Conservation (phyloP, 2,329 filamentous ascomycete species). For the Colletotrichum melonis region DNA sequence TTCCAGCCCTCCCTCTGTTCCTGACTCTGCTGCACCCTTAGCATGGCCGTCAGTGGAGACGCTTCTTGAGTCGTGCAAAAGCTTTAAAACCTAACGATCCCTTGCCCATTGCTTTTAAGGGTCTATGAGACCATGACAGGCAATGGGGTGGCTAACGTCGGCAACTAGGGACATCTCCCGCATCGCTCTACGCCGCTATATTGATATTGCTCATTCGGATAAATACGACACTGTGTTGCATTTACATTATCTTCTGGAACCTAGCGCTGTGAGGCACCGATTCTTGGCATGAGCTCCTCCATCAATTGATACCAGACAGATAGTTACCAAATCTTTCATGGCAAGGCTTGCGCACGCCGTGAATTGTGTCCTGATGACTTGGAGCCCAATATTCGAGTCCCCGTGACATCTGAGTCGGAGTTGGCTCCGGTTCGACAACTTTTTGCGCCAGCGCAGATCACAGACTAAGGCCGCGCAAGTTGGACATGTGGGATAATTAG, state of each 20-base stretch:
- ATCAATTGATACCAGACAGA: neutral
- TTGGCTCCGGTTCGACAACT: conserved; percentile 1
- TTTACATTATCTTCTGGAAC: neutral
- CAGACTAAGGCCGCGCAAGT: neutral
- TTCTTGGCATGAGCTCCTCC: neutral
- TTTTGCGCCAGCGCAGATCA: neutral
- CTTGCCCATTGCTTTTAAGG: neutral
- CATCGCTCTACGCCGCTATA: neutral
- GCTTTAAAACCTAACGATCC: neutral
- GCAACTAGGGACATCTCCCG: neutral
- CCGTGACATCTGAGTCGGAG: neutral
- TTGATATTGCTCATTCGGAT: neutral
- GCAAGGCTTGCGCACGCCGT: no score
- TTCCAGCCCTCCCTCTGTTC: neutral
- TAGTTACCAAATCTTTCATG: no score
- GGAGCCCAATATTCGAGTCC: neutral
- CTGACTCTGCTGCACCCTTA: neutral
- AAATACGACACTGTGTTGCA: neutral
- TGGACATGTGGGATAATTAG: neutral
- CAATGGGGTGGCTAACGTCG: neutral
- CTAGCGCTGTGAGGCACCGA: neutral
- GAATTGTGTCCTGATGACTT: neutral
- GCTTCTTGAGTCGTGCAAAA: conserved; percentile 24
- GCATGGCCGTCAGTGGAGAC: neutral
- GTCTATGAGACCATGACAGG: neutral